Conservation (phyloP, 139 green algal genomes). For the Ulvella scutata region DNA sequence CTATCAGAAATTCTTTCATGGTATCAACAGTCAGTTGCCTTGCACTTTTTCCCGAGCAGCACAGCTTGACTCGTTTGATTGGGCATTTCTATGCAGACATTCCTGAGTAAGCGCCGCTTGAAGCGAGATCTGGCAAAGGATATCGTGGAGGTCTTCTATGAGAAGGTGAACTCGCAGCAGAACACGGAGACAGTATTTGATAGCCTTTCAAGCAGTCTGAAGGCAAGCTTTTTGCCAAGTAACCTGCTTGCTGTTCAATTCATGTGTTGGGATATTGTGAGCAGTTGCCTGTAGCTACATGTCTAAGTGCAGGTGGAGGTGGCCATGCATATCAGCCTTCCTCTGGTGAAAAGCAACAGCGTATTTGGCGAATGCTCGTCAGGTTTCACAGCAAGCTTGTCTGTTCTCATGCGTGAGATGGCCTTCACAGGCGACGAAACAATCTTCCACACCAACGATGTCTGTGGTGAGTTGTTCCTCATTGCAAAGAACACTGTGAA, state of each 20-base stretch:
- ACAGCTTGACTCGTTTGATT: no score
- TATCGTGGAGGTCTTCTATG: background rate
- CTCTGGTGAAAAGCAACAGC: background rate
- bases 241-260: no score
- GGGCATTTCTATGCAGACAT: no score
- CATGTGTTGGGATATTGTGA: no score
- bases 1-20: no score
- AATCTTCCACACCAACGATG: background rate
- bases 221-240: background rate
- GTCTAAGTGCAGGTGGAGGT: conserved; percentile 3
- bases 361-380: background rate
- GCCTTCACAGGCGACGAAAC: background rate
- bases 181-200: background rate
- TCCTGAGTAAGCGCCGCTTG: conserved; percentile 12
- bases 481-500: background rate
- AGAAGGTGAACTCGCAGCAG: background rate
- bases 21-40: no score
- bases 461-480: conserved; percentile 5
- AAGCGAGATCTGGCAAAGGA: background rate
- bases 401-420: conserved; percentile 1
- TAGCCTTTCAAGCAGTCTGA: background rate
- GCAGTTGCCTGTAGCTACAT: no score
- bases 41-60: no score
- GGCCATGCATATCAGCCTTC: conserved; percentile 3
- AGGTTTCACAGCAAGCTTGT: conserved; percentile 3